These are phyloP conservation scores for Cryptosporidium meleagridis DNA, from an alignment of 169 alveolate species.

Conservation along the genomic window DNA sequence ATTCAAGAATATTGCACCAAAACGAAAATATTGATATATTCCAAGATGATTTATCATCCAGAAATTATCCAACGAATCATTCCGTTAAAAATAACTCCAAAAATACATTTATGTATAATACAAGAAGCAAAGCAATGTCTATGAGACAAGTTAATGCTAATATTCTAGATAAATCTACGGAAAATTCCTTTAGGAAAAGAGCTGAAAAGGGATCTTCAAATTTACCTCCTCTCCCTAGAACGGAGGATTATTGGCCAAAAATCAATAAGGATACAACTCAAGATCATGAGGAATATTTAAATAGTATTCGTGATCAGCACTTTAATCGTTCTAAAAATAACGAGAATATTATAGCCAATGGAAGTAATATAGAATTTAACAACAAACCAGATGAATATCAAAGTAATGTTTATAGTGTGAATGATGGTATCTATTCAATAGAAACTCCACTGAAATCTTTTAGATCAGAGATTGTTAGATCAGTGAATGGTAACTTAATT, in stretches of 20 bases:
- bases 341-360: neutral
- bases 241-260: slow-evolving; percentile 74
- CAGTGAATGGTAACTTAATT: neutral
- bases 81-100: neutral
- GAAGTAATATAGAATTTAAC: neutral
- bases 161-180: neutral
- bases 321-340: neutral
- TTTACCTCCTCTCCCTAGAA: slow-evolving; percentile 67
- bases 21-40: slow-evolving; percentile 34
- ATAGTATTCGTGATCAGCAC: slow-evolving; percentile 43
- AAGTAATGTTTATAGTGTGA: neutral
- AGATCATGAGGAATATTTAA: slow-evolving; percentile 54
- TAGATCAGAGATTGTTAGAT: slow-evolving; percentile 3
- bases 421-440: slow-evolving; percentile 38
- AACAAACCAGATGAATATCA: neutral
- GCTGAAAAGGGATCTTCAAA: slow-evolving; percentile 59
- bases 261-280: slow-evolving; percentile 32
- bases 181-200: slow-evolving; percentile 2
- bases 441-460: slow-evolving; percentile 54
- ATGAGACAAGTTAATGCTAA: neutral
- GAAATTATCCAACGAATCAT: neutral
- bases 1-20: neutral
- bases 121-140: slow-evolving; percentile 23
- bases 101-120: slow-evolving; percentile 19
- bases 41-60: slow-evolving; percentile 54